phyloP scores from a whole-genome alignment of 495 filamentous ascomycete genomes.

The Trichoderma reesei region DNA sequence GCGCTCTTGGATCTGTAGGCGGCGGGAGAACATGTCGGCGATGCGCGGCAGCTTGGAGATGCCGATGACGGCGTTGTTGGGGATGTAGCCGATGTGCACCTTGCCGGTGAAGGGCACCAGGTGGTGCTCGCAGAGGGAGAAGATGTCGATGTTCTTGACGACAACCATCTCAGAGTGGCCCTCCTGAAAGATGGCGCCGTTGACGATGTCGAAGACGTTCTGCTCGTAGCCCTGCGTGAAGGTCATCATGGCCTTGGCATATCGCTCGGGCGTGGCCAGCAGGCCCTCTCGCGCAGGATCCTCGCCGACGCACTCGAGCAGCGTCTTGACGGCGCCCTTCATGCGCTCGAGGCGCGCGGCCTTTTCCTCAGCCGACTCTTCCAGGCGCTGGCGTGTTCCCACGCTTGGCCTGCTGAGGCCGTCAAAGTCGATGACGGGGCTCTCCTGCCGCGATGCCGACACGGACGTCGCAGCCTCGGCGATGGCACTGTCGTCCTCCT shows the following conservation, averaged over 20 bases:
- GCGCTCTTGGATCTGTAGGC: constrained; percentile 91
- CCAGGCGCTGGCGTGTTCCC: constrained; percentile 70
- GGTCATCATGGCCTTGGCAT: constrained; percentile 94
- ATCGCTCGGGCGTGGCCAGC: constrained; percentile 75
- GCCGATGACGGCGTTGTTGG: constrained; percentile 73
- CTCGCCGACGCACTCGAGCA: constrained; percentile 92
- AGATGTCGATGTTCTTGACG: constrained; percentile 95
- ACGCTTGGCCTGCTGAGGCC: constrained; percentile 62
- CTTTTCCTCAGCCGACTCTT: constrained; percentile 66
- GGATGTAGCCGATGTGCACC: constrained; percentile 99
- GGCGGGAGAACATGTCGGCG: constrained; percentile 90
- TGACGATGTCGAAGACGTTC: constrained; percentile 86
- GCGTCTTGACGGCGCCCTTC: constrained; percentile 74
- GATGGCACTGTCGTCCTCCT: not conserved
- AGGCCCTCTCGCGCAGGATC: constrained; percentile 89
- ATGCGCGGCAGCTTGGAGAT: constrained; percentile 92
- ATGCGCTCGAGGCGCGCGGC: constrained; percentile 64
- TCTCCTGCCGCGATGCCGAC: constrained; percentile 34
- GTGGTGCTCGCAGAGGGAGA: constrained; percentile 94
- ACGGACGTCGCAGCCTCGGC: constrained; percentile 24
- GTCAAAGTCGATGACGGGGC: constrained; percentile 65
- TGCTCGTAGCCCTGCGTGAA: constrained; percentile 99
- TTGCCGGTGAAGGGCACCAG: constrained; percentile 94
- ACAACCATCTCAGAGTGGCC: constrained; percentile 96
- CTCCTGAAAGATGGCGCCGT: constrained; percentile 92